These are phyloP conservation scores for Cladochytrium replicatum DNA, from an alignment of 192 early-diverging fungal species.

Conservation along the genomic window DNA sequence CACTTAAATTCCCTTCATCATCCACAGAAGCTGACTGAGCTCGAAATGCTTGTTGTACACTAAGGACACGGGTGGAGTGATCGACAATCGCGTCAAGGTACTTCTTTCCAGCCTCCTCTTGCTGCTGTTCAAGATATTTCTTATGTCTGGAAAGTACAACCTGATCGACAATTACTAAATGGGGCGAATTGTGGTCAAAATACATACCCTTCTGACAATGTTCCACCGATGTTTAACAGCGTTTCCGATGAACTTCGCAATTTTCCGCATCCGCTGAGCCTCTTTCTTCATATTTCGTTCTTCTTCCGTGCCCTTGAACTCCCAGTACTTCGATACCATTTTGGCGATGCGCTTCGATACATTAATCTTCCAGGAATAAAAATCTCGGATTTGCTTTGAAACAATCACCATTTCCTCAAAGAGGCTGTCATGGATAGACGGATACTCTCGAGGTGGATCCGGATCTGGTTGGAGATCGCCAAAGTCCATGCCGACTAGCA, in stretches of 20 bases:
- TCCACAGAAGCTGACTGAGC: too few species aligned
- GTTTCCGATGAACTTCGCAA: constrained; percentile 57
- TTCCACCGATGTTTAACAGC: constrained; percentile 65
- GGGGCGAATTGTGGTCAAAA: neutral
- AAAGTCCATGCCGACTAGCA: constrained; percentile 19
- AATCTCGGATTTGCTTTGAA: constrained; percentile 26
- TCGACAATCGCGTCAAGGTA: constrained; percentile 62
- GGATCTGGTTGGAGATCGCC: constrained; percentile 11
- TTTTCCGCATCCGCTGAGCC: constrained; percentile 30
- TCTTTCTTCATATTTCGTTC: constrained; percentile 38
- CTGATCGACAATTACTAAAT: constrained; percentile 18
- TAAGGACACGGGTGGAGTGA: constrained; percentile 59
- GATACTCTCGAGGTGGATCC: constrained; percentile 25
- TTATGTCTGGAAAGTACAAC: constrained; percentile 42
- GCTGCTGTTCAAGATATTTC: constrained; percentile 48
- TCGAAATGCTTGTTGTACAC: constrained; percentile 45
- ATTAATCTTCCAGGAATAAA: constrained; percentile 29
- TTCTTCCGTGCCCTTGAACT: constrained; percentile 40
- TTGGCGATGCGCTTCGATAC: constrained; percentile 38
- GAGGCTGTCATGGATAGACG: constrained; percentile 23
- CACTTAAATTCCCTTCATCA: constrained; percentile 1
- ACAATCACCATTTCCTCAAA: constrained; percentile 36
- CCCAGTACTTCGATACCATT: constrained; percentile 44
- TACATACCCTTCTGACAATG: constrained; percentile 49
- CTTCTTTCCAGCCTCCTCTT: constrained; percentile 49